phyloP scores from a whole-genome alignment of 2,329 filamentous ascomycete species.

The Cercospora zeae-maydis region DNA sequence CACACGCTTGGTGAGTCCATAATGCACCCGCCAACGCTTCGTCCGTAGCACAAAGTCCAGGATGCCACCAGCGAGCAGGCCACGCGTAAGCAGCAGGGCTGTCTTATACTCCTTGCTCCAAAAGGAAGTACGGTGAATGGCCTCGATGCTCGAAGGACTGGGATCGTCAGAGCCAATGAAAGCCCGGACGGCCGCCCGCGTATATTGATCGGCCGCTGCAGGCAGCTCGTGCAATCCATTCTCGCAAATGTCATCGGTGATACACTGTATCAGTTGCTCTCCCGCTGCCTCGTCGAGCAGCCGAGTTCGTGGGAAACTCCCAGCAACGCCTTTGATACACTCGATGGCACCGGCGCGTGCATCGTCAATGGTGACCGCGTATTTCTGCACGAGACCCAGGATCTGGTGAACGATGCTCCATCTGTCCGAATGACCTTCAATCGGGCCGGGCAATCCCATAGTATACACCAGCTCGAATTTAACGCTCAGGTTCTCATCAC shows the following conservation, averaged over 20 bases:
- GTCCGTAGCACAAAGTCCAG: conserved; percentile 57
- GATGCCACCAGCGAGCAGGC: conserved; percentile 59
- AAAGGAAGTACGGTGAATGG: neutral
- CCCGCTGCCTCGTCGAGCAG: neutral
- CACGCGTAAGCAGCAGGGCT: conserved; percentile 53
- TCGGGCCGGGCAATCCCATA: conserved; percentile 39
- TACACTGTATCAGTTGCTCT: neutral
- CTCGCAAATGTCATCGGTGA: conserved; percentile 37
- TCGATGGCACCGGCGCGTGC: conserved; percentile 17
- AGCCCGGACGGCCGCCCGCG: neutral
- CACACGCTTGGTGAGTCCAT: conserved; percentile 46
- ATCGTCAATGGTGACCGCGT: neutral
- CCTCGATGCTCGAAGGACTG: neutral
- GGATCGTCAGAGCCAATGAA: neutral
- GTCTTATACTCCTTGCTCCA: neutral
- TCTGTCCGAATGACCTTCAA: conserved; percentile 41
- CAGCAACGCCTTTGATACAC: conserved; percentile 1
- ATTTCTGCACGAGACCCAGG: conserved; percentile 32
- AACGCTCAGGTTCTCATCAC: conserved; percentile 42
- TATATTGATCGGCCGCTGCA: neutral
- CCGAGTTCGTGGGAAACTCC: conserved; percentile 54
- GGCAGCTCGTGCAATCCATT: conserved; percentile 26
- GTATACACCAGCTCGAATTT: conserved; percentile 46
- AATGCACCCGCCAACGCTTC: conserved; percentile 67
- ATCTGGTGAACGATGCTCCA: conserved; percentile 40